Base-by-base conservation (phyloP, 2,329 filamentous ascomycete species). In the Microcera coccophila region DNA sequence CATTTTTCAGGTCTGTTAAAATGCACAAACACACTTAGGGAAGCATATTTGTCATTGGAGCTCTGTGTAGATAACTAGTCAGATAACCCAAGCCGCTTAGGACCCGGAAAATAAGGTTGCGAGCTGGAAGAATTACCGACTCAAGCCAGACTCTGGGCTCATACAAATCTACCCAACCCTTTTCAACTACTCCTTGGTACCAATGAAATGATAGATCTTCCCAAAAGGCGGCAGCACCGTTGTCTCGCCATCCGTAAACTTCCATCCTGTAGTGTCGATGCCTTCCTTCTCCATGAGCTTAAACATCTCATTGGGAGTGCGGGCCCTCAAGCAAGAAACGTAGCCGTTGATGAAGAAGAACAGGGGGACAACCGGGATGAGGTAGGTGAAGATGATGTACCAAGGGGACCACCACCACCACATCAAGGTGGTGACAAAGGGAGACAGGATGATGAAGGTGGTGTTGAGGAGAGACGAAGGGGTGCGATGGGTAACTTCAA, bases 401-500 rank as follows among this genome's bases (percentile, higher is more conserved):
- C 53, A 50, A 22, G 50, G 52, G 11, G 48, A 55, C 49, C 48
- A 53, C 44, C 50, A 53, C 48, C 50, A 55, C 52, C 50, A 55
- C 14, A 40, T 41, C 9, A 53, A 12, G 2, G 52, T 55, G 10
- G 52, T 53, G 14, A 55, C 21, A 14, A 55, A 50, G 9, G 50
- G 48, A 11, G 52, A 55, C 4, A 55, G 20, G 15, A 55, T 45
- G 37, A 55, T 46, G 11, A 55, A 53, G 0, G 50, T 53, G 20
- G 52, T 55, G 36, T 49, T 53, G 34, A 53, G 39, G 17, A 54
- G 42, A 1, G 52, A 54, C 2, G 50, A 49, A 5, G 48, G 48
- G 3, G 52, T 54, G n/a, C 52, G 41, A 9, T 54, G 50, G 4
- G 52, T 55, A 4, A 55, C 26, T 40, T 53, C 52, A 18, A 55